Base-by-base conservation (phyloP, 495 filamentous ascomycete genomes). In the Hypoxylon rickii region DNA sequence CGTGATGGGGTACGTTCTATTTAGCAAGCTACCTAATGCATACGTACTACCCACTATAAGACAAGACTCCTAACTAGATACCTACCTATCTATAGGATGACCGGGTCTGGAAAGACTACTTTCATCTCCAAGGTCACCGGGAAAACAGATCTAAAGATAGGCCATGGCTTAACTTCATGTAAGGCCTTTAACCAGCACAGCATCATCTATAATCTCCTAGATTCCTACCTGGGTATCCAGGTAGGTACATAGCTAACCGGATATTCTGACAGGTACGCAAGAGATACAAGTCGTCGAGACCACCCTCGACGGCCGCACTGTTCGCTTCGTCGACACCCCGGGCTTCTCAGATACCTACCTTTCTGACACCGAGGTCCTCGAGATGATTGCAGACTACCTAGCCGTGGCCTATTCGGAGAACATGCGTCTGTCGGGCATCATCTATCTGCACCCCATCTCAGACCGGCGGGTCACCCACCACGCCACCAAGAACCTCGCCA, bases 371-470 rank as follows among this genome's bases (percentile, higher is more conserved):
- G 66, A 77, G 20, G 60, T 81, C 5, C 58, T 82, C 19, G 32
- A 59, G 31, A 66, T 76, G 22, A 72, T 81, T 7, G 65, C 73
- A 0, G 49, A 58, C 2, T 52, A 65, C 6, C 66, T 81, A 0
- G 46, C 61, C 1, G 45, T 17, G 3, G 48, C 54, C 0, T 66
- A 68, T 40, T 48, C 40, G 5, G 2, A 49, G 7, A 20, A 56
- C 2, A 48, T 63, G 32, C 53, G 45, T 20, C 44, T 69, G 8
- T 62, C 57, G 12, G 73, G 72, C 7, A 70, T 77, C 29, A 64
- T 78, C 15, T 78, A 80, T 51, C 62, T 82, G 0, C 80, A 82
- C 51, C 65, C 67, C 3, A 82, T 81, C 44, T 66, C 59, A 10
- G 70, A 79, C 11, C 48, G 40, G 3, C 61, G 73, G 0, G 65